Evolutionary conservation across 495 filamentous ascomycete genomes (phyloP).

Genomic region (Aspergillus olivimuriae): DNA sequence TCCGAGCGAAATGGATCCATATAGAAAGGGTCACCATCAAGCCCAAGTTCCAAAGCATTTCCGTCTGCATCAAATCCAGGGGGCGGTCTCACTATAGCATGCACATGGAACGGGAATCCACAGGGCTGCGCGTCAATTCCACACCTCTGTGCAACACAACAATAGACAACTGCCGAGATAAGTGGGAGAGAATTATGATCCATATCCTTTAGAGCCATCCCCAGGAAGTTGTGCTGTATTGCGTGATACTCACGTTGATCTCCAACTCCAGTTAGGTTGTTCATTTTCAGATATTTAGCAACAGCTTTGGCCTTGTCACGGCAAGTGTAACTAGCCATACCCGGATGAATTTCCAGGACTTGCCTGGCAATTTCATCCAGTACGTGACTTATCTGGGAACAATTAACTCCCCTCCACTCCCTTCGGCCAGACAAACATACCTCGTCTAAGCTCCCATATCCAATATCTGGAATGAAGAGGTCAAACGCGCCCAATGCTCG

Average conservation of each 20-base stretch:
- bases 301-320: constrained; percentile 62
- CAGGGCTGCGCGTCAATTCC: constrained; percentile 67
- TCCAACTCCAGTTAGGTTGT: constrained; percentile 62
- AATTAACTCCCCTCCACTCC: not conserved
- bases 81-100: constrained; percentile 60
- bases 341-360: constrained; percentile 44
- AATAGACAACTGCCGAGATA: constrained; percentile 70
- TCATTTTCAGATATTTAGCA: constrained; percentile 55
- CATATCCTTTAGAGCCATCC: constrained; percentile 53
- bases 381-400: constrained; percentile 45
- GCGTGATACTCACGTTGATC: constrained; percentile 62
- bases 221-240: constrained; percentile 79
- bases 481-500: constrained; percentile 75
- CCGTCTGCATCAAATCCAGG: constrained; percentile 58
- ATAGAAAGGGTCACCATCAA: constrained; percentile 57
- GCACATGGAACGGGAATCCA: constrained; percentile 73
- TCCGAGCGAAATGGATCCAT: constrained; percentile 75
- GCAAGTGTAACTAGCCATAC: constrained; percentile 45
- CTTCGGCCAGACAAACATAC: constrained; percentile 31
- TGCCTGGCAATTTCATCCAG: constrained; percentile 57
- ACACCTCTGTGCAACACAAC: constrained; percentile 56
- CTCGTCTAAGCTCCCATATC: constrained; percentile 65
- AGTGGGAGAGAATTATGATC: constrained; percentile 71
- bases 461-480: constrained; percentile 71
- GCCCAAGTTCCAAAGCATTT: constrained; percentile 38